A percentile compares a stretch with the other conserved stretches of the same genome.
phyloP scores from a whole-genome alignment of 2,329 filamentous ascomycete genomes.

The Colletotrichum liriopes region DNA sequence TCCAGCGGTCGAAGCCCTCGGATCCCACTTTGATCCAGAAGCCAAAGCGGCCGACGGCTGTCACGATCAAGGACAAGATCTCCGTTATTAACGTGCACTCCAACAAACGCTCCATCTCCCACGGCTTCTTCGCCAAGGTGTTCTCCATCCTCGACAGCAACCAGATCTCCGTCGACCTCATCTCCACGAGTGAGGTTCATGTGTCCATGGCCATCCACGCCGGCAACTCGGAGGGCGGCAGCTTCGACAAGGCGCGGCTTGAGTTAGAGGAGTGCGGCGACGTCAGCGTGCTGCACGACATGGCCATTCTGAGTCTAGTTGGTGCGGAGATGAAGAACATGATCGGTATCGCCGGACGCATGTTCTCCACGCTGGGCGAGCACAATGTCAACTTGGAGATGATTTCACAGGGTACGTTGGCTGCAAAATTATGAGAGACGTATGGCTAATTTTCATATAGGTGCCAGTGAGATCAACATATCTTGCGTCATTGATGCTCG shows the following conservation, averaged over 20 bases:
- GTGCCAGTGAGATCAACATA: constrained; percentile 99
- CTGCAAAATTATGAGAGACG: constrained; percentile 63
- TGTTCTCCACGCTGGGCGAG: constrained; percentile 95
- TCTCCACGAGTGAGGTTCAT: constrained; percentile 96
- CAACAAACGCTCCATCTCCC: constrained; percentile 95
- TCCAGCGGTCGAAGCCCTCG: constrained; percentile 65
- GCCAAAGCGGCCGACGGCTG: constrained; percentile 85
- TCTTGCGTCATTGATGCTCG: constrained; percentile 95
- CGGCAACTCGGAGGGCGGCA: constrained; percentile 74
- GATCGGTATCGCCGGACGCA: constrained; percentile 91
- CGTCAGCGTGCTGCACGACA: constrained; percentile 89
- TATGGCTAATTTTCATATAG: constrained; percentile 62
- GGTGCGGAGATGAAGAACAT: constrained; percentile 98
- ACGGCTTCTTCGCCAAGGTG: constrained; percentile 95
- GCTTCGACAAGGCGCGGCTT: constrained; percentile 77
- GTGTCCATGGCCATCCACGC: constrained; percentile 97
- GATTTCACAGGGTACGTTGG: constrained; percentile 90
- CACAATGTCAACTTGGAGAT: constrained; percentile 98
- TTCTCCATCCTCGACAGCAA: constrained; percentile 92
- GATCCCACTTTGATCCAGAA: constrained; percentile 64
- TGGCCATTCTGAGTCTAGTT: constrained; percentile 96
- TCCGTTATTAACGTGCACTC: constrained; percentile 98
- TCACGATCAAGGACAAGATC: constrained; percentile 98
- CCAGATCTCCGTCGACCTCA: constrained; percentile 93
- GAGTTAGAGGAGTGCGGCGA: constrained; percentile 87